A percentile compares a stretch with the other conserved stretches of the same genome.
phyloP scores from a whole-genome alignment of 2,329 filamentous ascomycete species.

The Davidsoniella neocaledoniae region DNA sequence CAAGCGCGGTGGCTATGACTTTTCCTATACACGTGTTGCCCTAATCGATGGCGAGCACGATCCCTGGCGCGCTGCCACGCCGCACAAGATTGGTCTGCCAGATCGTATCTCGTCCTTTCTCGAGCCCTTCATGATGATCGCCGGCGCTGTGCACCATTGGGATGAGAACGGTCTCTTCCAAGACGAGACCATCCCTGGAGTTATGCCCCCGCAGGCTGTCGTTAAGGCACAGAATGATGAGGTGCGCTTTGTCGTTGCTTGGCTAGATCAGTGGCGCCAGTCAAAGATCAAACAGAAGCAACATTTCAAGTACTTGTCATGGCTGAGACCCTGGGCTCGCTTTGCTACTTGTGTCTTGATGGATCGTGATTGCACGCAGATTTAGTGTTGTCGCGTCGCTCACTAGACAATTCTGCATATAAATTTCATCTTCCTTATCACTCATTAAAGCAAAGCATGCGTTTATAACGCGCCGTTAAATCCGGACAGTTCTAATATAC shows the following conservation, averaged over 20 bases:
- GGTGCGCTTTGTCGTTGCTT: conserved; percentile 22
- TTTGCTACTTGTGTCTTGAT: too few relatives aligned
- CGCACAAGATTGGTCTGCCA: conserved; percentile 46
- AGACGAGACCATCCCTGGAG: conserved; percentile 37
- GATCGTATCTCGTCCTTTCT: conserved; percentile 40
- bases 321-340: too few relatives aligned
- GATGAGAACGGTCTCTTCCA: conserved; percentile 53
- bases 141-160: conserved; percentile 67
- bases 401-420: too few relatives aligned
- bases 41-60: conserved; percentile 63
- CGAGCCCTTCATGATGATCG: conserved; percentile 59
- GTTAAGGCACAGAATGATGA: conserved; percentile 40
- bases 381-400: too few relatives aligned
- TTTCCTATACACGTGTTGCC: conserved; percentile 60
- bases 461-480: too few relatives aligned
- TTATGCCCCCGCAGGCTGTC: conserved; percentile 42
- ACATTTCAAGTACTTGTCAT: not conserved
- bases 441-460: too few relatives aligned
- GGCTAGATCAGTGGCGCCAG: conserved; percentile 36
- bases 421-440: too few relatives aligned
- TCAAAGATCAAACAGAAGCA: conserved; percentile 24
- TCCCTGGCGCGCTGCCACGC: conserved; percentile 61
- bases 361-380: too few relatives aligned
- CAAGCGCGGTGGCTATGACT: conserved; percentile 56
- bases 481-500: too few relatives aligned